Percentiles rank a stretch among this genome's conserved stretches.
Evolutionary conservation across 495 filamentous ascomycete species (phyloP).

Genomic region (Aspergillus indologenus): DNA sequence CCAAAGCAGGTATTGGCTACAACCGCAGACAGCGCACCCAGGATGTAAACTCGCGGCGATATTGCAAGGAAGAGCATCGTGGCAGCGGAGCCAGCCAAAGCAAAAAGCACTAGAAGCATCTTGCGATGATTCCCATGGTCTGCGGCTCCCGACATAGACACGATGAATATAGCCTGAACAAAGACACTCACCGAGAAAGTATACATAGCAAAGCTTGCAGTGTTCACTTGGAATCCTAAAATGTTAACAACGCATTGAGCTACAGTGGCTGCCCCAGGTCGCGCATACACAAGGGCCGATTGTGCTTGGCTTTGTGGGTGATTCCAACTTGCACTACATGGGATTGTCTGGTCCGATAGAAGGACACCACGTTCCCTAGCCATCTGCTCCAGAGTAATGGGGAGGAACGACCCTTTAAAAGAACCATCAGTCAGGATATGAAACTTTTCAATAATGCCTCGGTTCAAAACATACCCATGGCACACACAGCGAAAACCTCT

Average conservation of each 20-base stretch:
- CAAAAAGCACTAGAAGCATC: slow-evolving; percentile 77
- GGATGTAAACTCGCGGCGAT: slow-evolving; percentile 65
- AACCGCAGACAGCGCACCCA: slow-evolving; percentile 80
- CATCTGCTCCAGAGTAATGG: slow-evolving; percentile 91
- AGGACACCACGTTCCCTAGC: slow-evolving; percentile 86
- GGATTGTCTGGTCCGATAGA: slow-evolving; percentile 65
- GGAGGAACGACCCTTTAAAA: slow-evolving; percentile 84
- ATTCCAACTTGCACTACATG: slow-evolving; percentile 59
- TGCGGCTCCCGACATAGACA: slow-evolving; percentile 93
- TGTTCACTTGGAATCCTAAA: slow-evolving; percentile 84
- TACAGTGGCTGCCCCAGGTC: slow-evolving; percentile 24
- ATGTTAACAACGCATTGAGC: slow-evolving; percentile 81
- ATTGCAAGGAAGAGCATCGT: slow-evolving; percentile 90
- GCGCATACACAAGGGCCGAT: slow-evolving; percentile 23
- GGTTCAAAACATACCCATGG: slow-evolving; percentile 56
- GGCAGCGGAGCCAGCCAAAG: slow-evolving; percentile 70
- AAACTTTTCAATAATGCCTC: neutral
- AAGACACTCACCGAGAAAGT: slow-evolving; percentile 91
- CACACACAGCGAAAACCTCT: slow-evolving; percentile 96
- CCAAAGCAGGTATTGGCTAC: slow-evolving; percentile 88
- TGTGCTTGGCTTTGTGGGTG: slow-evolving; percentile 29
- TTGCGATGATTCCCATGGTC: slow-evolving; percentile 95
- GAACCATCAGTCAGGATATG: slow-evolving; percentile 1
- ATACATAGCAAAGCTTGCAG: slow-evolving; percentile 97
- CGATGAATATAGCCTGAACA: slow-evolving; percentile 82